Base-by-base conservation (phyloP, 306 rosid genomes). In the Inga laurina region DNA sequence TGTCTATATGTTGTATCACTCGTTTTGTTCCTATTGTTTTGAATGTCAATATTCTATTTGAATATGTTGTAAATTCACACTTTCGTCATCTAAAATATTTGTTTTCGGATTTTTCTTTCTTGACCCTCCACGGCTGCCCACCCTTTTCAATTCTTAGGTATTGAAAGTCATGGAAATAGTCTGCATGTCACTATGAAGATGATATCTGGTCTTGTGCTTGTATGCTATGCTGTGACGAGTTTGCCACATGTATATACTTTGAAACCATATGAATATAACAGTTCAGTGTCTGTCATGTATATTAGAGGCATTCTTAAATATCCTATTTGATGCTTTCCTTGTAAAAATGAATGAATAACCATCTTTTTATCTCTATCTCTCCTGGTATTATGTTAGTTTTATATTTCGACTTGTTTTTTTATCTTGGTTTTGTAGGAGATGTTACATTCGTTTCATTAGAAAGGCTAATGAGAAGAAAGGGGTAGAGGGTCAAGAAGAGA, bases 401-500 rank as follows among this genome's bases (percentile, higher is more conserved):
- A 44, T 62, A 74, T 86, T 68, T 79, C 14, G 41, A 75, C 69
- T 8, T 82, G 64, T 51, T 81, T 78, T 76, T 77, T 75, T 81
- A 76, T 87, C 70, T 72, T 37, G 83, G 67, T 57, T 71, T 87
- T 83, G 72, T 72, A 95, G 99, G 98, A 86, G 94, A 69, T 96
- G 97, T 86, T 96, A 96, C 89, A 96, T 93, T 85, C 97, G 92
- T 79, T 96, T 93, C 85, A 93, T 96, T 77, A 92, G 92, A 88
- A 96, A 90, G 89, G 93, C 68, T 75, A 96, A 96, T 82, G 98
- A 96, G 56, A 88, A 87, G 88, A 96, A 89, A 86, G 98, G 99
- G 69, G 35, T 86, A 65, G 99, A 96, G 86, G 99, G 99, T 85
- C 98, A 93, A 86, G 99, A 96, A 85, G 99, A 96, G 89, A 96